phyloP scores from a whole-genome alignment of 23 red algal species.

The Pyropia haitanensis region DNA sequence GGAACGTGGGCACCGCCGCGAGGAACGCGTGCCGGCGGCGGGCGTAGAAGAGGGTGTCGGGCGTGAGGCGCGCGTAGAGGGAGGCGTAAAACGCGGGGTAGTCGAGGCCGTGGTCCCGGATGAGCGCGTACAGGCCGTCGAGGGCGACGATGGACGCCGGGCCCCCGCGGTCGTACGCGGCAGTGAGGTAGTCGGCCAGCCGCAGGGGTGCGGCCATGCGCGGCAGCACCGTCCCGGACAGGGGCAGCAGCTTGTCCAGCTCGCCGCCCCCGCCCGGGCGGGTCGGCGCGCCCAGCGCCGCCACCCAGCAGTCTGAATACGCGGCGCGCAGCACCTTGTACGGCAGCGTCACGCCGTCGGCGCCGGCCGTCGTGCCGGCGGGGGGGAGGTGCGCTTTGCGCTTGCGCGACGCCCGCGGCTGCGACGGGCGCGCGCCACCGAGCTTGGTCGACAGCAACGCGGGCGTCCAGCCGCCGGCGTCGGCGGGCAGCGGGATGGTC shows the following conservation, averaged over 20 bases:
- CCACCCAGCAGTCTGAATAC: slow-evolving; percentile 20
- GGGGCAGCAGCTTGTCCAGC: slow-evolving; percentile 6
- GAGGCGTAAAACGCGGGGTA: slow-evolving; percentile 81
- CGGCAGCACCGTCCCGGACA: slow-evolving; percentile 51
- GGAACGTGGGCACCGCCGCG: slow-evolving; percentile 27
- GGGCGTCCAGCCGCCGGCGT: too few species aligned
- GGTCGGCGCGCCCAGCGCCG: slow-evolving; percentile 9
- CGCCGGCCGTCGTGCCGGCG: too few species aligned
- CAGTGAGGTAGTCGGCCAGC: slow-evolving; percentile 57
- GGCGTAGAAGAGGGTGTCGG: slow-evolving; percentile 26
- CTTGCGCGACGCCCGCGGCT: too few species aligned
- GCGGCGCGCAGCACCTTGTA: slow-evolving; percentile 6
- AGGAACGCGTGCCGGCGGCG: slow-evolving; percentile 32
- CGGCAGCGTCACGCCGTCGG: neutral
- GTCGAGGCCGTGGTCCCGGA: slow-evolving; percentile 58
- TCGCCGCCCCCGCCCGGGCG: neutral
- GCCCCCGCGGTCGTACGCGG: slow-evolving; percentile 21
- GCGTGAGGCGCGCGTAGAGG: slow-evolving; percentile 40
- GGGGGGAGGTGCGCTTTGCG: too few species aligned
- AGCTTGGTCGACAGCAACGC: too few species aligned
- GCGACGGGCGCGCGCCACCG: too few species aligned
- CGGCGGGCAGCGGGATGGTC: too few species aligned
- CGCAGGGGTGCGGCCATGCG: slow-evolving; percentile 43
- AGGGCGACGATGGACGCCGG: slow-evolving; percentile 27
- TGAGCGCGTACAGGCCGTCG: slow-evolving; percentile 57